phyloP scores from a whole-genome alignment of 805 yeast genomes.

The Crinitomyces ghanaensis region DNA sequence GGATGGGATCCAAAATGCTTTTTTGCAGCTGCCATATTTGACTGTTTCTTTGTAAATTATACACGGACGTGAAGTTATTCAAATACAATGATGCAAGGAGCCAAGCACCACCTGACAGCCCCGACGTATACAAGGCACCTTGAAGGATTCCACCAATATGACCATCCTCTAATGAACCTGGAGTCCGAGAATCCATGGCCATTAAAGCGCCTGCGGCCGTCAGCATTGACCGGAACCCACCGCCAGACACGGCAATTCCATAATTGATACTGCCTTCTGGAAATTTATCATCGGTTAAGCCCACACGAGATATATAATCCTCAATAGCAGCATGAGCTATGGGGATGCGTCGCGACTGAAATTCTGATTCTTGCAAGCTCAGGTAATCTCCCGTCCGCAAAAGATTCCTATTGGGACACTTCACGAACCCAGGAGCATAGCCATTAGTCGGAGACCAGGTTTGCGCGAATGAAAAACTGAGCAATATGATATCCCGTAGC shows the following conservation, averaged over 20 bases:
- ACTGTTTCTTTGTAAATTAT: conserved; percentile 35
- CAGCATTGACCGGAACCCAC: conserved; percentile 85
- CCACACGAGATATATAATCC: conserved; percentile 29
- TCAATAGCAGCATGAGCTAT: conserved; percentile 24
- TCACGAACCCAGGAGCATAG: conserved; percentile 33
- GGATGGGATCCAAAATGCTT: conserved; percentile 33
- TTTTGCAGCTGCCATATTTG: conserved; percentile 57
- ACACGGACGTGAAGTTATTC: conserved; percentile 63
- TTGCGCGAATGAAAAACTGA: neutral
- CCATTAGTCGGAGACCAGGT: conserved; percentile 25
- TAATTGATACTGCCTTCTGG: conserved; percentile 28
- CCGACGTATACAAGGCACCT: conserved; percentile 55
- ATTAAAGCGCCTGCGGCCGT: conserved; percentile 74
- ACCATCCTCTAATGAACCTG: conserved; percentile 31
- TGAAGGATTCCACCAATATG: conserved; percentile 67
- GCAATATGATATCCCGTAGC: too few relatives aligned
- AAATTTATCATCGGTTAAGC: conserved; percentile 32
- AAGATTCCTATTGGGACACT: conserved; percentile 27
- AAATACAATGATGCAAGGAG: conserved; percentile 51
- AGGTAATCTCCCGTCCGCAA: conserved; percentile 9
- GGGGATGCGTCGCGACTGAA: conserved; percentile 13
- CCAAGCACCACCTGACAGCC: conserved; percentile 81
- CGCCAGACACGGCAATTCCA: conserved; percentile 61
- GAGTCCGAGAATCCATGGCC: conserved; percentile 63
- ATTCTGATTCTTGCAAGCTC: conserved; percentile 13